A percentile compares a stretch with the other conserved stretches of the same genome.
Evolutionary conservation across 768 basidiomycete species (phyloP).

Genomic region (Termitomyces sp.): DNA sequence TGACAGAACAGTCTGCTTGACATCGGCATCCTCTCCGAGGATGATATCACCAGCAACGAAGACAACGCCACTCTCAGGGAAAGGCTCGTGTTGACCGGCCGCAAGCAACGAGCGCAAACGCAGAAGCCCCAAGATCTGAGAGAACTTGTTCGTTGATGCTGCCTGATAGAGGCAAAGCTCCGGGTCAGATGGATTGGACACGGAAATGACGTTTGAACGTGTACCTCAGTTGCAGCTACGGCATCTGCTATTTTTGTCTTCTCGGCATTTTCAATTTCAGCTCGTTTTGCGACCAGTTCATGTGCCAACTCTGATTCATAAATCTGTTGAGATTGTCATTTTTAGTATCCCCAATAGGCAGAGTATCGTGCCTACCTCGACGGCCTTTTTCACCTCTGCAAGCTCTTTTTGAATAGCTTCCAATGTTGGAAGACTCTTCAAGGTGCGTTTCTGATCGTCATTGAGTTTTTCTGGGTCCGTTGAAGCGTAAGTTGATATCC

Average conservation of each 20-base stretch:
- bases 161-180: constrained; percentile 31
- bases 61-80: constrained; percentile 52
- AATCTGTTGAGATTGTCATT: constrained; percentile 33
- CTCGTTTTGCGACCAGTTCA: constrained; percentile 51
- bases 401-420: constrained; percentile 82
- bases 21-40: constrained; percentile 49
- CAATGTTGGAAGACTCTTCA: constrained; percentile 70
- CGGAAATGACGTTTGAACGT: constrained; percentile 9
- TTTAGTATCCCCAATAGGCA: constrained; percentile 1
- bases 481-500: constrained; percentile 68
- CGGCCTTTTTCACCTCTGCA: constrained; percentile 76
- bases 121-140: constrained; percentile 54
- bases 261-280: constrained; percentile 54
- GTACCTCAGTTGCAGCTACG: constrained; percentile 58
- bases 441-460: constrained; percentile 77
- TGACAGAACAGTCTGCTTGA: constrained; percentile 47
- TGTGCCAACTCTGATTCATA: constrained; percentile 62
- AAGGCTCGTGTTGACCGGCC: constrained; percentile 38
- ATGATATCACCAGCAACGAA: constrained; percentile 51
- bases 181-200: neutral
- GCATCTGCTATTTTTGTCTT: constrained; percentile 52
- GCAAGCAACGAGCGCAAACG: constrained; percentile 52
- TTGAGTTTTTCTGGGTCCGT: constrained; percentile 73
- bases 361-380: constrained; percentile 56
- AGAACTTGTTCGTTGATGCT: constrained; percentile 36